Evolutionary conservation across 2,329 filamentous ascomycete genomes (phyloP).

Genomic region (Calonectria henricotiae): DNA sequence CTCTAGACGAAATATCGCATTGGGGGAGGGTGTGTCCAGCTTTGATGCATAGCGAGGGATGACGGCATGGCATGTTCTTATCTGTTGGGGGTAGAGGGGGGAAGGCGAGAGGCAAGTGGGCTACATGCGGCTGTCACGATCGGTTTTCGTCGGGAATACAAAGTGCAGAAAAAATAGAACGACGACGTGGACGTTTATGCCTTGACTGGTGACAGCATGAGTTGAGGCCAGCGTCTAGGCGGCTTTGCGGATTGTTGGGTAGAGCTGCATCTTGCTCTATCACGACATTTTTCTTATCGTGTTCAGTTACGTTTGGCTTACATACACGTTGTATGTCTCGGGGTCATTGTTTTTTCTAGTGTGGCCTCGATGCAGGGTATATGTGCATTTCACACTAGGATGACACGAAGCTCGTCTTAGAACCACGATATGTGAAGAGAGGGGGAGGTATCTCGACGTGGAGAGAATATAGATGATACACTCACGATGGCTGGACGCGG

Average conservation of each 20-base stretch:
- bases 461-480: not conserved
- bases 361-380: not conserved
- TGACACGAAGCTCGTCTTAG: not conserved
- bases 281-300: not conserved
- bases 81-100: not conserved
- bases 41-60: constrained; percentile 1
- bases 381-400: not conserved
- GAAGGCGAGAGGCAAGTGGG: not conserved
- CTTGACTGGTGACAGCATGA: constrained; percentile 5
- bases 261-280: constrained; percentile 15
- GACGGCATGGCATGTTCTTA: constrained; percentile 12
- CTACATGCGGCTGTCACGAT: not conserved
- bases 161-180: not conserved
- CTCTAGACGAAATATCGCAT: not conserved
- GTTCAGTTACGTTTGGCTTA: not conserved
- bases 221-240: constrained; percentile 15
- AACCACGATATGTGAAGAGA: not conserved
- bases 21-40: constrained; percentile 3
- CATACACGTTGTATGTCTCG: not conserved
- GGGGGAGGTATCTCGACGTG: not conserved
- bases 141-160: constrained; percentile 22
- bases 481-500: not conserved
- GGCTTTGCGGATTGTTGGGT: constrained; percentile 22
- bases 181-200: constrained; percentile 15
- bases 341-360: not conserved